Conservation (phyloP, 129 eudicot genomes). For the Escallonia herrerae region DNA sequence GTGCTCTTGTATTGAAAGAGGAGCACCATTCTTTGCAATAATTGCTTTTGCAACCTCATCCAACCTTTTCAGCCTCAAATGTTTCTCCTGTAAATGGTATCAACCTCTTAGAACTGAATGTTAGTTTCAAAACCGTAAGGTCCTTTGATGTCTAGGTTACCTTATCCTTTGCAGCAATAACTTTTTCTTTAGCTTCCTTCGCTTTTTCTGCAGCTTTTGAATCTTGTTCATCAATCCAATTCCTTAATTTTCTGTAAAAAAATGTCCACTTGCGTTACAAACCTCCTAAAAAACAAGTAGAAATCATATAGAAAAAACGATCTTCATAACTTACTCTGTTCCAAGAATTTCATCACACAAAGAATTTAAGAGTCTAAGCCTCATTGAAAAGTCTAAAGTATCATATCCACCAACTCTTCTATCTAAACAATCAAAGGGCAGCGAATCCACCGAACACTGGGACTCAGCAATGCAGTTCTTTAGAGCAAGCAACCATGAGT, state of each 20-base stretch:
- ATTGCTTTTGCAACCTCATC: constrained; percentile 59
- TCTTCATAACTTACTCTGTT: constrained; percentile 45
- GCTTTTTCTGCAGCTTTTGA: constrained; percentile 36
- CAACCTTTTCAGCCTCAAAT: constrained; percentile 49
- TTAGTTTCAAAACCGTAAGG: background rate
- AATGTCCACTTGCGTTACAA: background rate
- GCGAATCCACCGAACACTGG: constrained; percentile 13
- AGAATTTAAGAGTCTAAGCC: constrained; percentile 51
- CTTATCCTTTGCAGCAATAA: constrained; percentile 51
- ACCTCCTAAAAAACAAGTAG: background rate
- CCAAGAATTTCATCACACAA: constrained; percentile 85
- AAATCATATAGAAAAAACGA: background rate
- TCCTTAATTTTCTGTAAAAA: constrained; percentile 52
- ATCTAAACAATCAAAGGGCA: constrained; percentile 31
- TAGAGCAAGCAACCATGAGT: constrained; percentile 56
- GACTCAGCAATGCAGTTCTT: constrained; percentile 56
- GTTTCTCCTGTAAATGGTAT: constrained; percentile 45
- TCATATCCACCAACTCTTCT: constrained; percentile 38
- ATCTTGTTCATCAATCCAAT: constrained; percentile 60
- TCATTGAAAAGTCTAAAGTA: constrained; percentile 46
- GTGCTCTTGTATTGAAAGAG: constrained; percentile 55
- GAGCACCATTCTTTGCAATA: constrained; percentile 44
- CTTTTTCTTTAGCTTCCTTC: constrained; percentile 50
- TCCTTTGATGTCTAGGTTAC: constrained; percentile 16
- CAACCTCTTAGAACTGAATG: background rate